Conservation (phyloP, 169 alveolate species). For the Cyclospora cayetanensis region DNA sequence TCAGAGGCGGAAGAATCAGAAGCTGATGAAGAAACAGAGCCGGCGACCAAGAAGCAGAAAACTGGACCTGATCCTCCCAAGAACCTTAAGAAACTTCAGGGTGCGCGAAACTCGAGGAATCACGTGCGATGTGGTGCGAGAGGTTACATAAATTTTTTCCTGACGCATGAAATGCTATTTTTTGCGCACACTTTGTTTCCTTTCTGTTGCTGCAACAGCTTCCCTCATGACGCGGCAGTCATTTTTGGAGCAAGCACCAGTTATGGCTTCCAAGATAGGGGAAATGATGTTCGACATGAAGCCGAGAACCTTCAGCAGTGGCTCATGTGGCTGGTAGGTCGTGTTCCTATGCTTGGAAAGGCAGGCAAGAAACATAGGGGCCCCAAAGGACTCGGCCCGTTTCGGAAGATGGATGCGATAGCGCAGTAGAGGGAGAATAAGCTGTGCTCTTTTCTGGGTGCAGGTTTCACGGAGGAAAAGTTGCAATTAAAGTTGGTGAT, state of each 20-base stretch:
- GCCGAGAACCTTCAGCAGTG: slow-evolving; percentile 69
- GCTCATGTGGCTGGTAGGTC: slow-evolving; percentile 70
- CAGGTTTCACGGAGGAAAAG: slow-evolving; percentile 72
- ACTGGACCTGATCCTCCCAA: slow-evolving; percentile 46
- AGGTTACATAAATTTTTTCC: background rate
- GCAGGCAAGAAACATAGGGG: no score
- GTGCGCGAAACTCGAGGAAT: background rate
- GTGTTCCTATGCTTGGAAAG: no score
- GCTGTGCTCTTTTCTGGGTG: background rate
- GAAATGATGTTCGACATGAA: slow-evolving; percentile 53
- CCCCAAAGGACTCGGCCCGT: no score
- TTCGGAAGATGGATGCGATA: background rate
- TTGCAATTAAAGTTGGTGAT: slow-evolving; percentile 63
- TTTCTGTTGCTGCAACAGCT: slow-evolving; percentile 13
- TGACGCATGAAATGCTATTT: background rate
- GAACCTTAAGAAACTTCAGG: slow-evolving; percentile 59
- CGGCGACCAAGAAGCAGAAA: slow-evolving; percentile 16
- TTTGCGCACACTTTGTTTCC: background rate
- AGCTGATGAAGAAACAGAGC: slow-evolving; percentile 1
- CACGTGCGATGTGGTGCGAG: background rate
- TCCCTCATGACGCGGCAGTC: slow-evolving; percentile 9
- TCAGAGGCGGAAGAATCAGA: slow-evolving; percentile 17
- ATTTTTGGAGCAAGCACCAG: slow-evolving; percentile 67
- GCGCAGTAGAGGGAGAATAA: background rate
- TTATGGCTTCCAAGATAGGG: slow-evolving; percentile 50